Evolutionary conservation across 257 asterid species (phyloP), one percentile per base, ranked within the genome.

Genomic region (Rhazya stricta): DNA sequence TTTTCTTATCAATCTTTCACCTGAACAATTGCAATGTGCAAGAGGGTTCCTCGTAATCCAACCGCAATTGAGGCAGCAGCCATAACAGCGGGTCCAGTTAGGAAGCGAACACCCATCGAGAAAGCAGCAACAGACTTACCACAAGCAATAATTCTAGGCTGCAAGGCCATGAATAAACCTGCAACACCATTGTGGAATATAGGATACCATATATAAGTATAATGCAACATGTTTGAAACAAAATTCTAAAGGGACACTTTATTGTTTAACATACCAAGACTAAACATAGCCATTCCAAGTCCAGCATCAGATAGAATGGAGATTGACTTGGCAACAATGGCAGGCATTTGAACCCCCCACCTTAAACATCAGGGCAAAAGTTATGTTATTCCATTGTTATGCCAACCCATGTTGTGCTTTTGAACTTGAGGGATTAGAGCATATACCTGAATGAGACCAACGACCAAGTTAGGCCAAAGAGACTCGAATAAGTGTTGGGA

Each of bases 261-360:
- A 19, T 6, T 6, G n/a, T 7, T 36, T 9, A 32, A n/a, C 67
- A 67, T 82, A 85, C 88, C 88, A 72, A 85, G 88, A 80, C 86
- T 85, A 78, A 82, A 85, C 86, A 85, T 85, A 8, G 86, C 88
- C 89, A 85, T 82, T 46, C 89, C 89, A 46, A 85, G 89, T 42
- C 86, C 86, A 73, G 89, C 89, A 82, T 85, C 86, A 16, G 86
- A 82, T 18, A 82, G 72, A 39, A 85, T 85, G n/a, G 86, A 53
- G 32, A 85, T 85, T 6, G 86, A 85, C 76, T 85, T 80, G 29
- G 86, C 86, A 34, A 82, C 61, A 43, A 85, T 85, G 0, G 85
- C 83, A 27, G 89, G 89, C 89, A 85, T 85, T 77, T 78, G 72
- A 67, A 85, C 67, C 39, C 79, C 77, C 89, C 86, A 85, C 85